Base-by-base conservation (phyloP, 768 basidiomycete species). In the Suillus spraguei region DNA sequence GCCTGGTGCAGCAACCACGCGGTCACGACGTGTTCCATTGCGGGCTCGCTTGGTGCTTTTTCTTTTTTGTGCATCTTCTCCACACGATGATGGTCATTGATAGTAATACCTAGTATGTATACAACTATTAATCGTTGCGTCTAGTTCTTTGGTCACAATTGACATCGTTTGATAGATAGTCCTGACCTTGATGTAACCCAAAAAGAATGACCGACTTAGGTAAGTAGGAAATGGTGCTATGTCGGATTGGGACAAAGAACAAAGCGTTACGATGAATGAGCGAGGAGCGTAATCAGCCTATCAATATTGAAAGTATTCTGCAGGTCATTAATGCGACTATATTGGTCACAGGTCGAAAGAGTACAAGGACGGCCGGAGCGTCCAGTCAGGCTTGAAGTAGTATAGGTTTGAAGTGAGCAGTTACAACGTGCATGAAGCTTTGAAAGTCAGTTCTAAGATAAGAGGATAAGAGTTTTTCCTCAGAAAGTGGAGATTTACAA, bases 311-410 rank as follows among this genome's bases (percentile, higher is more conserved):
- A 44, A n/a, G 17, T 9, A 46, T 14, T 3, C 24, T 28, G 28
- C 4, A 28, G 24, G 7, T 24, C 28, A 2, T 28, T 28, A 14
- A 47, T 24, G 22, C 14, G 6, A 47, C 22, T 24, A 13, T 24
- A 24, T 49, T 24, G 28, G 28, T 4, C 28, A 28, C 28, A 49
- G 22, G 46, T 88, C 82, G 66, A 98, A 80, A 16, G 90, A 90
- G 89, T 92, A 69, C 96, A 39, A 95, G 95, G 64, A 97, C 85
- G 65, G 94, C 94, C 9, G 95, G 94, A 24, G 90, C 85, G 75
- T 97, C 88, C n/a, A 99, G 85, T 65, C 81, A 82, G 14, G 94
- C 97, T 65, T 97, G 91, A 46, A 97, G 97, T 62, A 98, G 83
- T 64, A 98, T 80, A 42, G 95, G 93, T 79, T 97, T 94, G 0